Conservation (phyloP, 2,329 filamentous ascomycete species). For the Ceratocystiopsis minuta region DNA sequence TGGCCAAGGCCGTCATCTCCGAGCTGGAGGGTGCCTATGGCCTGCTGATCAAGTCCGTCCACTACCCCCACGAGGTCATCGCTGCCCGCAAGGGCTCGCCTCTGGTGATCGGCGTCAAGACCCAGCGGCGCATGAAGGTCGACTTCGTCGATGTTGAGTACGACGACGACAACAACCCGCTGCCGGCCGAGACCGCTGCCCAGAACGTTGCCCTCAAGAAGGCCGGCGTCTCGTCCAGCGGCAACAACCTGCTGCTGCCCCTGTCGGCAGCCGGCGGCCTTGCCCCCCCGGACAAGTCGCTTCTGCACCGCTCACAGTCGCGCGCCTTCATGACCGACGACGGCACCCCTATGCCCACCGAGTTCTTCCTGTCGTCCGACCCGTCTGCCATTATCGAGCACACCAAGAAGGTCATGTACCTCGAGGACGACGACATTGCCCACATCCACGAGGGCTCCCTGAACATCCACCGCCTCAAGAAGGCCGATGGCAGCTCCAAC, state of each 20-base stretch:
- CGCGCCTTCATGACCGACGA: slow-evolving; percentile 98
- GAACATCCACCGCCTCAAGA: slow-evolving; percentile 96
- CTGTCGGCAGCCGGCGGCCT: slow-evolving; percentile 25
- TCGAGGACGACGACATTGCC: slow-evolving; percentile 98
- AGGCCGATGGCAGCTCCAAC: slow-evolving; percentile 91
- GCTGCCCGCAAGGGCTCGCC: slow-evolving; percentile 97
- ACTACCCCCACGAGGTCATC: slow-evolving; percentile 96
- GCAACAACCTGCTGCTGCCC: slow-evolving; percentile 41
- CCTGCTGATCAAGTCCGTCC: slow-evolving; percentile 91
- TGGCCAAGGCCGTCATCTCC: slow-evolving; percentile 94
- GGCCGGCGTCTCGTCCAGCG: slow-evolving; percentile 54
- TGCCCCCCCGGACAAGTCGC: slow-evolving; percentile 88
- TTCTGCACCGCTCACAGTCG: slow-evolving; percentile 95
- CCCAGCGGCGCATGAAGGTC: slow-evolving; percentile 98
- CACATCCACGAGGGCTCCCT: slow-evolving; percentile 98
- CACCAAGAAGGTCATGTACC: slow-evolving; percentile 99
- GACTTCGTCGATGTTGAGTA: slow-evolving; percentile 99
- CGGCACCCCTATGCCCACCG: slow-evolving; percentile 90
- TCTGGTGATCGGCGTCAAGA: slow-evolving; percentile 91
- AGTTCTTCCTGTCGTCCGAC: slow-evolving; percentile 98
- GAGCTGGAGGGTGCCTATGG: slow-evolving; percentile 97
- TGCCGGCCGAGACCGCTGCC: slow-evolving; percentile 83
- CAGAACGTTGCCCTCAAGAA: slow-evolving; percentile 97
- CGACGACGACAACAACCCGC: slow-evolving; percentile 62
- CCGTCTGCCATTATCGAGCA: slow-evolving; percentile 97